Evolutionary conservation across 73 alveolate species (phyloP).

Genomic region (Symbiodinium natans): DNA sequence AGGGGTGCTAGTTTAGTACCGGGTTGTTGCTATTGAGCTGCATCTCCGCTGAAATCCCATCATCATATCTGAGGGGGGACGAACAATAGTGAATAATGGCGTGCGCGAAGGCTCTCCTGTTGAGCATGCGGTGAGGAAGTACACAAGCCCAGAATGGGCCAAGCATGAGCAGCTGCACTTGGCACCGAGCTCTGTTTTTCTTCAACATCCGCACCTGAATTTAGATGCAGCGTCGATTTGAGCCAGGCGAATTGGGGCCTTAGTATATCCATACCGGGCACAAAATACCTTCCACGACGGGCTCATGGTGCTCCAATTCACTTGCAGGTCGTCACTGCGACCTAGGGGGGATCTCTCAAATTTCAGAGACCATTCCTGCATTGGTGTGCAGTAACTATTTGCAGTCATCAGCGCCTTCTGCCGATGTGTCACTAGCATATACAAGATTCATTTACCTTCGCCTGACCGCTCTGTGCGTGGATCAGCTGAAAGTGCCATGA

Average conservation of each 20-base stretch:
- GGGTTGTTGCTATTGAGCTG: too few relatives aligned
- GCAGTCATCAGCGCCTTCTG: not conserved
- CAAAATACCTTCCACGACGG: too few relatives aligned
- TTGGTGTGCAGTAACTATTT: too few relatives aligned
- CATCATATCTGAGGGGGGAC: too few relatives aligned
- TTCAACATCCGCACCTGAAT: not conserved
- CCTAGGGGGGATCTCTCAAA: not conserved
- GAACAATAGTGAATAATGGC: too few relatives aligned
- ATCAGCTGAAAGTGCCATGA: not conserved
- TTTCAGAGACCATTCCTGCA: not conserved
- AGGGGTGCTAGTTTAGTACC: too few relatives aligned
- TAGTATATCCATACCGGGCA: not conserved
- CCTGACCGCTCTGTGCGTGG: too few relatives aligned
- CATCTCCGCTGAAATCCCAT: too few relatives aligned
- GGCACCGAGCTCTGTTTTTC: not conserved
- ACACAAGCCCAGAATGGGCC: too few relatives aligned
- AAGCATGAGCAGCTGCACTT: too few relatives aligned
- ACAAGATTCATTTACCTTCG: not conserved
- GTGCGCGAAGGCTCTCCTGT: too few relatives aligned
- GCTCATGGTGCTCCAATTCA: not conserved
- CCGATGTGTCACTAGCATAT: not conserved
- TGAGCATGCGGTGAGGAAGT: too few relatives aligned
- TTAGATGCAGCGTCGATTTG: not conserved
- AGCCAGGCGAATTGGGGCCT: not conserved
- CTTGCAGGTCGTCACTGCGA: not conserved